These are phyloP conservation scores for Aspergillus thermomutatus DNA, from an alignment of 2,329 filamentous ascomycete species.

Conservation along the genomic window DNA sequence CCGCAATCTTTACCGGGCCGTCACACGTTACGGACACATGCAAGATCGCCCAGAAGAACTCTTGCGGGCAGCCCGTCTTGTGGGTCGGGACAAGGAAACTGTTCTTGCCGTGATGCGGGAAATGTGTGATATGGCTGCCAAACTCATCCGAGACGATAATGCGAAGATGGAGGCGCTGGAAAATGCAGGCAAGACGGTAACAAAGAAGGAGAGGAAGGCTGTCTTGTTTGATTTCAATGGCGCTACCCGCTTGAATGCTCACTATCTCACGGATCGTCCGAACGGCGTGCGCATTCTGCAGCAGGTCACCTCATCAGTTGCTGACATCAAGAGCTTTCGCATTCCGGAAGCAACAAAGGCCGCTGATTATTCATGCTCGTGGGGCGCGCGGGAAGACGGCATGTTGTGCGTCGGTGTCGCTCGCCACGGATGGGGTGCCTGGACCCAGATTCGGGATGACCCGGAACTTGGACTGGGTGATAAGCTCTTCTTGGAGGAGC, in stretches of 20 bases:
- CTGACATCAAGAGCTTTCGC: conserved; percentile 76
- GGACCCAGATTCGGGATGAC: conserved; percentile 92
- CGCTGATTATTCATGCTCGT: conserved; percentile 85
- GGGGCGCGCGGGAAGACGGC: conserved; percentile 90
- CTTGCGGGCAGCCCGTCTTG: conserved; percentile 78
- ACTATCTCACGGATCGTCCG: conserved; percentile 89
- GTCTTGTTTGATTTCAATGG: conserved; percentile 92
- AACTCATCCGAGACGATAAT: conserved; percentile 70
- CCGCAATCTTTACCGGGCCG: conserved; percentile 84
- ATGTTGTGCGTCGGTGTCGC: conserved; percentile 96
- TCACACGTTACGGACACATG: conserved; percentile 85
- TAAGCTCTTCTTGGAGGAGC: conserved; percentile 95
- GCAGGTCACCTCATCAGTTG: conserved; percentile 60
- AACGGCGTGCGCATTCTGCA: conserved; percentile 82
- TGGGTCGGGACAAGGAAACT: conserved; percentile 76
- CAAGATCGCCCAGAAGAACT: conserved; percentile 86
- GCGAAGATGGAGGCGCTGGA: conserved; percentile 62
- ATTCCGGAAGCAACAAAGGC: conserved; percentile 89
- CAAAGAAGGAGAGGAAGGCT: conserved; percentile 97
- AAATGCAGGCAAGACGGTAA: conserved; percentile 72
- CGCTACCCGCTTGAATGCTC: conserved; percentile 91
- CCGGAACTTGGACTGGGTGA: conserved; percentile 77
- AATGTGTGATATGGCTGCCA: conserved; percentile 68
- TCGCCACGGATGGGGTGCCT: conserved; percentile 91
- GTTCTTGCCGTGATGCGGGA: conserved; percentile 73